Percentiles rank a stretch among this genome's conserved stretches.
Evolutionary conservation across 176 grass and related monocot species (phyloP).

Genomic region (Saccharum officinarum): DNA sequence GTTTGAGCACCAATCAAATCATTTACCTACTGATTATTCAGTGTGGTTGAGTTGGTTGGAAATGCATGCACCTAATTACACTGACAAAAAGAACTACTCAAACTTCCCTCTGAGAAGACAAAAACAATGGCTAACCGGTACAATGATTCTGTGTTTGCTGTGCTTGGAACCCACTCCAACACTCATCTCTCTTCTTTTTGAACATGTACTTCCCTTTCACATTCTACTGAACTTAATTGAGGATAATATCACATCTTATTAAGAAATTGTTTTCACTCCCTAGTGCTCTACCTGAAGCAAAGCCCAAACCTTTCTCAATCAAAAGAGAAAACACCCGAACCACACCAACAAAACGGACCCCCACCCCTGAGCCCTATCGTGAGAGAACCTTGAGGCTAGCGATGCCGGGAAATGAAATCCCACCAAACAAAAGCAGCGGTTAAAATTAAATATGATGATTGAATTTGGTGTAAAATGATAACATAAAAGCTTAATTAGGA

Average conservation of each 20-base stretch:
- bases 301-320: neutral
- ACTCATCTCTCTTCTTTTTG: neutral
- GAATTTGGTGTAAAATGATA: no score
- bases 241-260: neutral
- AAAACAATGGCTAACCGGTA: neutral
- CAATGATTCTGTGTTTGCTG: slow-evolving; percentile 6
- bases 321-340: neutral
- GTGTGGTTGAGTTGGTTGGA: slow-evolving; percentile 5
- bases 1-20: neutral
- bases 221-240: neutral
- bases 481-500: no score
- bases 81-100: slow-evolving; percentile 12
- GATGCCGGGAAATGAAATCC: no score
- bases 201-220: neutral
- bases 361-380: no score
- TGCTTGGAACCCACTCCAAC: slow-evolving; percentile 41
- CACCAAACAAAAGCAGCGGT: no score
- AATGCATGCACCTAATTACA: slow-evolving; percentile 24
- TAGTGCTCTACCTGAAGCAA: neutral
- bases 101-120: neutral
- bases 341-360: neutral
- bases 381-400: no score
- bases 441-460: no score
- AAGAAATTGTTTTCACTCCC: neutral
- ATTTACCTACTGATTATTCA: slow-evolving; percentile 25